Conservation (phyloP, 441 rosid species). For the Raphanus hybrid region DNA sequence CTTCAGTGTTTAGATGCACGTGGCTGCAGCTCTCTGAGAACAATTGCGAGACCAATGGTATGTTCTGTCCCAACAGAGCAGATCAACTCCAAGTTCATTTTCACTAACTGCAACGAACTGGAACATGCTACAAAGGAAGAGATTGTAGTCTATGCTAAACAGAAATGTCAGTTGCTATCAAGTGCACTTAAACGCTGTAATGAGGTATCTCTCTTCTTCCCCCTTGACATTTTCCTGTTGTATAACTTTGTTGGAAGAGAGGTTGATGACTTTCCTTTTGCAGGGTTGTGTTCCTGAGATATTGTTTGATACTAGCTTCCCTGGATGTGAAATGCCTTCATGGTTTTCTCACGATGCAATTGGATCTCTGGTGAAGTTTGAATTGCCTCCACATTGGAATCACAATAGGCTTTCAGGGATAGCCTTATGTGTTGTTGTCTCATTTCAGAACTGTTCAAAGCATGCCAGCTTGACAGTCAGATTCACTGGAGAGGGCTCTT, state of each 20-base stretch:
- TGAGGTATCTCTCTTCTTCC: conserved; percentile 7
- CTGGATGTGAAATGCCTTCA: conserved; percentile 35
- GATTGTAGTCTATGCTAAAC: conserved; percentile 6
- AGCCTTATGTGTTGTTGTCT: conserved; percentile 23
- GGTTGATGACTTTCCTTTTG: not conserved
- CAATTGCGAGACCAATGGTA: not conserved
- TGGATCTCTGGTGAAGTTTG: conserved; percentile 28
- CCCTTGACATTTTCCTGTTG: not conserved
- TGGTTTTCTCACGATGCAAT: conserved; percentile 17
- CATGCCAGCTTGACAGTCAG: not conserved
- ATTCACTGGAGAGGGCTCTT: not conserved
- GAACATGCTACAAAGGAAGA: conserved; percentile 31
- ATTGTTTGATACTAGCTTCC: conserved; percentile 3
- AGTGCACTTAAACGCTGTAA: conserved; percentile 14
- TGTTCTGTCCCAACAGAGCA: not conserved
- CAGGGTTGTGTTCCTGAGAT: conserved; percentile 2
- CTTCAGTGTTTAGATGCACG: conserved; percentile 10
- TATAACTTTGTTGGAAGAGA: not conserved
- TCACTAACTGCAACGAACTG: conserved; percentile 19
- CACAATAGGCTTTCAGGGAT: conserved; percentile 26
- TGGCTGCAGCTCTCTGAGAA: conserved; percentile 20
- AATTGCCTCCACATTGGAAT: conserved; percentile 33
- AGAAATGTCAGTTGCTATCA: conserved; percentile 16
- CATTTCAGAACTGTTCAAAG: not conserved
- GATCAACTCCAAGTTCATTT: conserved; percentile 18